These are phyloP conservation scores for Cryptococcus deneoformans DNA, from an alignment of 1,284 basidiomycete species.

Conservation along the genomic window DNA sequence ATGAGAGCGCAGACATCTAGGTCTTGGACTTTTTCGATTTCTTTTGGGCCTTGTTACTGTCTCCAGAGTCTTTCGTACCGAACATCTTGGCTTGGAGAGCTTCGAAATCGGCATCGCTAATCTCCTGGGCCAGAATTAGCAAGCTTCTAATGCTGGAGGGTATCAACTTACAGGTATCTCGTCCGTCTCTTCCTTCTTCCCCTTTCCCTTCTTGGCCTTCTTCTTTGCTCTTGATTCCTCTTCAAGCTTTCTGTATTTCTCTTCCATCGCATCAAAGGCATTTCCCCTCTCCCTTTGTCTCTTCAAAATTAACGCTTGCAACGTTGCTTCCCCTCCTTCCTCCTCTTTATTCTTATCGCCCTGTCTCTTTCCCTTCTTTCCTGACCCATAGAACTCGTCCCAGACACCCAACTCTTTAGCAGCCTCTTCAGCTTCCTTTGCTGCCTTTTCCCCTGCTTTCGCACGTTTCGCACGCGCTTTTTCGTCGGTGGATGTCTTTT, in stretches of 20 bases:
- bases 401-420: slow-evolving; percentile 89
- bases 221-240: slow-evolving; percentile 32
- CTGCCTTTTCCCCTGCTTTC: slow-evolving; percentile 73
- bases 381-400: slow-evolving; percentile 90
- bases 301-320: slow-evolving; percentile 79
- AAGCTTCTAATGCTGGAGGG: neutral
- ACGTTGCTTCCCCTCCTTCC: slow-evolving; percentile 58
- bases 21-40: slow-evolving; percentile 5
- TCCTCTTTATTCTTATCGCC: slow-evolving; percentile 60
- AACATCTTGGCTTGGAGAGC: slow-evolving; percentile 46
- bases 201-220: slow-evolving; percentile 27
- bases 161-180: slow-evolving; percentile 21
- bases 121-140: slow-evolving; percentile 19
- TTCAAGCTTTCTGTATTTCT: slow-evolving; percentile 62
- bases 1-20: neutral
- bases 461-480: slow-evolving; percentile 68
- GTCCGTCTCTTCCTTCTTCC: slow-evolving; percentile 13
- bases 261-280: slow-evolving; percentile 73
- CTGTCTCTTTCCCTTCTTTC: slow-evolving; percentile 64
- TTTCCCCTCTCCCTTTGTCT: slow-evolving; percentile 63
- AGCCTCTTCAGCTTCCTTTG: slow-evolving; percentile 75
- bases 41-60: slow-evolving; percentile 1
- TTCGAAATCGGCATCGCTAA: slow-evolving; percentile 44
- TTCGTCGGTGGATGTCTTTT: slow-evolving; percentile 62
- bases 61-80: slow-evolving; percentile 19